Conservation (phyloP, 1,139 yeast genomes). For the Saccharomyces hybrid region DNA sequence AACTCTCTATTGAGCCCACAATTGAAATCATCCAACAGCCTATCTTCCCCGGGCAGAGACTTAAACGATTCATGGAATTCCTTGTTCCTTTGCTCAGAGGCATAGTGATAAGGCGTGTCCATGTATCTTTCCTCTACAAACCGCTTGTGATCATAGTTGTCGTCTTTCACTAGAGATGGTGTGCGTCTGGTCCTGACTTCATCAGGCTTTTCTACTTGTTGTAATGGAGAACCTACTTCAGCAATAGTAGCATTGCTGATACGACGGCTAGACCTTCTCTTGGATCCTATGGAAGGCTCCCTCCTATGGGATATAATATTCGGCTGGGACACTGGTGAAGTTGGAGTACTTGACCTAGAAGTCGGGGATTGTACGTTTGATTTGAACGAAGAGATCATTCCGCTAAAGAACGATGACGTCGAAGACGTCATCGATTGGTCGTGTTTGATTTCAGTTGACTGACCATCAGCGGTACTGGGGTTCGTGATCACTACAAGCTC, state of each 20-base stretch:
- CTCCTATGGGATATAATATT: conserved; percentile 17
- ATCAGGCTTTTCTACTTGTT: conserved; percentile 7
- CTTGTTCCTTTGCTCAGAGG: conserved; percentile 60
- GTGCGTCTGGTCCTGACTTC: conserved; percentile 6
- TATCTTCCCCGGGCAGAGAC: conserved; percentile 60
- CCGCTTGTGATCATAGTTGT: conserved; percentile 29
- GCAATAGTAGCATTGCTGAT: conserved; percentile 4
- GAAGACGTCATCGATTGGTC: not conserved
- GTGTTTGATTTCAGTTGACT: not conserved
- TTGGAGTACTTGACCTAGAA: conserved; percentile 1
- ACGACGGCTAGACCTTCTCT: conserved; percentile 5
- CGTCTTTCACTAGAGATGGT: not conserved
- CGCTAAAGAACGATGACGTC: conserved; percentile 11
- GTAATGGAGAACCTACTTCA: conserved; percentile 3
- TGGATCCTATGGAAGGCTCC: conserved; percentile 9
- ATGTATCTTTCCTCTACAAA: conserved; percentile 37
- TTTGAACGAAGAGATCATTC: conserved; percentile 15
- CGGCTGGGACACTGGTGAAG: conserved; percentile 8
- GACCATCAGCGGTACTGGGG: not conserved
- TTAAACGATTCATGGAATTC: conserved; percentile 77
- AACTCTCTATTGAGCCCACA: conserved; percentile 89
- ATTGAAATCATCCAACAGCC: conserved; percentile 77
- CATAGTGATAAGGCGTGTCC: conserved; percentile 43
- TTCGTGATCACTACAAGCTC: conserved; percentile 1
- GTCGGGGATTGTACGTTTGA: not conserved